Evolutionary conservation across 768 basidiomycete genomes (phyloP), one percentile per base, ranked within the genome.

Genomic region (Wakefieldia striispora): DNA sequence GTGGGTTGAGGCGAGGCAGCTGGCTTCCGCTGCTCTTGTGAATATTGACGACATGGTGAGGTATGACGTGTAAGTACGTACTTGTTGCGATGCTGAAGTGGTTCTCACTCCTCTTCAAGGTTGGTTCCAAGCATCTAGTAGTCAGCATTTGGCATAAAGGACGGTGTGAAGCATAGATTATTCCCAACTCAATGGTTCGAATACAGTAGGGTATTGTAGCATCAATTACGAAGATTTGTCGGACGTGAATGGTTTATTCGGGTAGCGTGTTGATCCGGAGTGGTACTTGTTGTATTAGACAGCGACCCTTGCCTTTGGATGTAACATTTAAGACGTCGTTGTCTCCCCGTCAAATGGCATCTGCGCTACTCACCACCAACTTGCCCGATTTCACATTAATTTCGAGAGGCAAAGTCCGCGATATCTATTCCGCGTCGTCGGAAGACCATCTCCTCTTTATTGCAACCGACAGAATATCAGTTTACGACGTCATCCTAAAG

Each of bases 401-500:
- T 27, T 93, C 92, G 2, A 83, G 78, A 65, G 97, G 97, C 50
- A 99, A 99, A 79, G 97, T 99, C 19, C 83, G 97, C 49, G 95
- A 98, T 69, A 86, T 99, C 63, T 98, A 99, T 71, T 61, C 79
- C 27, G 85, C 82, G 12, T 83, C 86, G 6, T 83, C 82, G 6
- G 76, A 79, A 19, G 77, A 83, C 45, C 78, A 82, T 56, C 79
- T 99, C 17, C 79, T 99, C 36, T 98, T 98, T 65, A 86, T 98
- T 50, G 95, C 95, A 11, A 86, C 90, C 10, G 97, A 99, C 71
- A 80, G 97, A 54, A 95, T 98, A 65, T 95, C 91, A 17, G 95
- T 95, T 0, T 98, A 91, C 75, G 95, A 99, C 76, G 88, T 97
- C 58, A 86, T 98, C 63, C 79, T 99, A 54, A 82, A 83, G 64